Conservation (phyloP, 169 alveolate species). For the Amoebophrya sp. region DNA sequence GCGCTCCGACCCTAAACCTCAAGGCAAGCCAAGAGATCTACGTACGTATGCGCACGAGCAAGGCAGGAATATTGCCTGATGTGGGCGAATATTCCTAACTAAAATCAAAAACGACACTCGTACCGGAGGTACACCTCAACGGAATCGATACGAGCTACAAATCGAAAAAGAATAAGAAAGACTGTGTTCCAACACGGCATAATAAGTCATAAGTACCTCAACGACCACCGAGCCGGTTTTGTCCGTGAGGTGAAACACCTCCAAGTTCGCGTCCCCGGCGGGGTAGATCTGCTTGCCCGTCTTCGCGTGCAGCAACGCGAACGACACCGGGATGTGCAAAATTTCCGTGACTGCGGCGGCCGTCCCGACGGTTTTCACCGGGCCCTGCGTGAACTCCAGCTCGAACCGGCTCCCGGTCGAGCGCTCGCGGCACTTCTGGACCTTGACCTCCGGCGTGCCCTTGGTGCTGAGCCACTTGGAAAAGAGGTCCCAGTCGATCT, state of each 20-base stretch:
- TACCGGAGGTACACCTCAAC: too few species aligned
- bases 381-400: not conserved
- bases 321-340: not conserved
- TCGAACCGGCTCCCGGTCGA: not conserved
- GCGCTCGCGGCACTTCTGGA: not conserved
- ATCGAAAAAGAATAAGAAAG: too few species aligned
- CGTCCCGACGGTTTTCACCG: too few species aligned
- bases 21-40: too few species aligned
- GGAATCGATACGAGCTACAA: too few species aligned
- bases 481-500: constrained; percentile 50
- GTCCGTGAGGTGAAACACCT: not conserved
- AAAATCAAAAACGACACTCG: too few species aligned
- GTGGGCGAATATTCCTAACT: too few species aligned
- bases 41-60: too few species aligned
- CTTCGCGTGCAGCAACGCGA: not conserved
- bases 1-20: too few species aligned
- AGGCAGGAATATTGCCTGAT: too few species aligned
- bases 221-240: not conserved
- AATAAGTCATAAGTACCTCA: too few species aligned
- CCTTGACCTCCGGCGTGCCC: constrained; percentile 54
- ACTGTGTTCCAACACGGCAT: too few species aligned
- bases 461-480: constrained; percentile 48
- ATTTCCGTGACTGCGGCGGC: not conserved
- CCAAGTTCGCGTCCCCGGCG: not conserved
- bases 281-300: not conserved